Evolutionary conservation across 2,329 filamentous ascomycete genomes (phyloP).

Genomic region (Microdochium trichocladiopsis): DNA sequence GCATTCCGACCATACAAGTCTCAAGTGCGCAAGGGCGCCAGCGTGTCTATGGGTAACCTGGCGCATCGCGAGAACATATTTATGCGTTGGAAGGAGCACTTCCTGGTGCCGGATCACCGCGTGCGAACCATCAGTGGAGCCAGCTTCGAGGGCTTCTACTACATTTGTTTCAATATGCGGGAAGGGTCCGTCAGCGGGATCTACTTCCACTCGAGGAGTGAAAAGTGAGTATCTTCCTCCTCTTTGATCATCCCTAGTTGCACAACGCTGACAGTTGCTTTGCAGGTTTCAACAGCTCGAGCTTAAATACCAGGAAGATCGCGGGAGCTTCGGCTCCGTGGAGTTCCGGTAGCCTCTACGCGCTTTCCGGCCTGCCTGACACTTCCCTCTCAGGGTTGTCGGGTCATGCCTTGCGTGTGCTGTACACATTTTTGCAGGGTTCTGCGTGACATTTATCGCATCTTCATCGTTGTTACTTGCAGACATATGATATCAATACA

Average conservation of each 20-base stretch:
- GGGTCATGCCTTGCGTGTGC: too few species aligned
- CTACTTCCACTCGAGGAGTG: conserved; percentile 96
- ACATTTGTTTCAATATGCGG: conserved; percentile 96
- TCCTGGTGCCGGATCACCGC: conserved; percentile 89
- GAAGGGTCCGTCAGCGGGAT: conserved; percentile 84
- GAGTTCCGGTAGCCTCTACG: conserved; percentile 71
- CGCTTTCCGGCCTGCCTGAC: too few species aligned
- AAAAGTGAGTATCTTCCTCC: conserved; percentile 61
- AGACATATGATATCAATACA: background rate
- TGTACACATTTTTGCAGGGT: too few species aligned
- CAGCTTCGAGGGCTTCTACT: conserved; percentile 98
- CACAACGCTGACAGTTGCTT: conserved; percentile 3
- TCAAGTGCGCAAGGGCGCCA: conserved; percentile 48
- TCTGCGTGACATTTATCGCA: too few species aligned
- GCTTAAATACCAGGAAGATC: conserved; percentile 79
- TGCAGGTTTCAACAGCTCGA: conserved; percentile 85
- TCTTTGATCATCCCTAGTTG: background rate
- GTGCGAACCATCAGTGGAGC: conserved; percentile 87
- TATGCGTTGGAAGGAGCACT: conserved; percentile 99
- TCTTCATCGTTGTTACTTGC: background rate
- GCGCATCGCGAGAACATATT: conserved; percentile 84
- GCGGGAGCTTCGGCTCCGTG: conserved; percentile 75
- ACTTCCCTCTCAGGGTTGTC: too few species aligned
- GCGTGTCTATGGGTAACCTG: conserved; percentile 58
- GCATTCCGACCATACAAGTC: conserved; percentile 73